phyloP scores from a whole-genome alignment of 2,329 filamentous ascomycete species.

The Ophiostoma himal-ulmi region DNA sequence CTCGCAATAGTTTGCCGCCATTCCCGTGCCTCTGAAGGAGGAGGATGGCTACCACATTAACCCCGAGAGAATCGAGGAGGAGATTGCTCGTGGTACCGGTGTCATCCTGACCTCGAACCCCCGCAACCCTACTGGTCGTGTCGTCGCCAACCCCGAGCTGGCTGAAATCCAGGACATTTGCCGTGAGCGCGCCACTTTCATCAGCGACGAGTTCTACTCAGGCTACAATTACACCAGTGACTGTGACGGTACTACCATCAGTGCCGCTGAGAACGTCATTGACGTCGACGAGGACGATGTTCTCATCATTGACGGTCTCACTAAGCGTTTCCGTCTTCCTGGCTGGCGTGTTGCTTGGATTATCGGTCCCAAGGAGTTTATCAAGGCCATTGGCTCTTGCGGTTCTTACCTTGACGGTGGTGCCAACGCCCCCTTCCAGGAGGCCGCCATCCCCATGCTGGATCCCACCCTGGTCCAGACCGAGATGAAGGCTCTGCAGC shows the following conservation, averaged over 20 bases:
- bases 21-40: conserved; percentile 77
- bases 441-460: conserved; percentile 89
- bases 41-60: conserved; percentile 91
- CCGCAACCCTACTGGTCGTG: conserved; percentile 85
- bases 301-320: conserved; percentile 89
- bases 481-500: conserved; percentile 86
- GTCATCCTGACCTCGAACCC: conserved; percentile 95
- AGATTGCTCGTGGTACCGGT: conserved; percentile 76
- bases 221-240: conserved; percentile 93
- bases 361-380: conserved; percentile 90
- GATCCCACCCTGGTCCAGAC: conserved; percentile 70
- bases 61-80: conserved; percentile 84
- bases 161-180: conserved; percentile 90
- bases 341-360: conserved; percentile 98
- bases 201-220: conserved; percentile 95
- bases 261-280: conserved; percentile 79
- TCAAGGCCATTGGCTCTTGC: conserved; percentile 85
- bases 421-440: conserved; percentile 91
- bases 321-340: conserved; percentile 92
- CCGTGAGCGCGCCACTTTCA: conserved; percentile 80
- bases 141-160: conserved; percentile 78
- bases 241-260: conserved; percentile 86
- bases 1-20: conserved; percentile 65
- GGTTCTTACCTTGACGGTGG: conserved; percentile 93
- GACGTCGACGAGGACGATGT: conserved; percentile 89